Percentiles rank a stretch among this genome's conserved stretches.
phyloP scores from a whole-genome alignment of 163 green algal species.

The Prototheca wickerhamii region DNA sequence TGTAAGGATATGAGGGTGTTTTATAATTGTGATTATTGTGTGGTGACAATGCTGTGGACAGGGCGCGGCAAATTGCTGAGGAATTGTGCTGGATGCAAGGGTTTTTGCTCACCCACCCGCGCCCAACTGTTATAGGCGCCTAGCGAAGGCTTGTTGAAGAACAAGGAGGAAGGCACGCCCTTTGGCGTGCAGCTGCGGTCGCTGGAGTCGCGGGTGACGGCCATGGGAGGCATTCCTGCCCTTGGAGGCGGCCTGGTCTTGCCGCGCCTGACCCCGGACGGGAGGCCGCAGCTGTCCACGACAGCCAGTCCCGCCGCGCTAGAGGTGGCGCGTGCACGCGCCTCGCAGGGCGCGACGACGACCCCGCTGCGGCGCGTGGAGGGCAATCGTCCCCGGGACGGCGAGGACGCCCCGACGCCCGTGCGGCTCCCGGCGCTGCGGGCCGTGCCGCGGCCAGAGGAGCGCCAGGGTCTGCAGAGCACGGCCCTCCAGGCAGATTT shows the following conservation, averaged over 20 bases:
- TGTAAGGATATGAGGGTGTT: neutral
- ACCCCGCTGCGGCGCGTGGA: slow-evolving; percentile 8
- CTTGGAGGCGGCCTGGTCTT: slow-evolving; percentile 17
- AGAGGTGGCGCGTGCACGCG: slow-evolving; percentile 17
- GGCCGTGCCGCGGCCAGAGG: neutral
- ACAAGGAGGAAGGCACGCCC: slow-evolving; percentile 3
- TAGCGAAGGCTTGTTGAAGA: too few relatives aligned
- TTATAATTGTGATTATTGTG: too few relatives aligned
- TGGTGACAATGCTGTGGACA: too few relatives aligned
- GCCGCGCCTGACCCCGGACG: slow-evolving; percentile 11
- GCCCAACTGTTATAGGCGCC: too few relatives aligned
- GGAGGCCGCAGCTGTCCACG: slow-evolving; percentile 2
- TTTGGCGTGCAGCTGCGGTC: slow-evolving; percentile 16
- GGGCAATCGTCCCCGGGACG: neutral
- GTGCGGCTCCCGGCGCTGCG: slow-evolving; percentile 5
- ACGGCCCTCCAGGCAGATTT: slow-evolving; percentile 7
- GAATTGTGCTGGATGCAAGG: too few relatives aligned
- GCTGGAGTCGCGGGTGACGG: slow-evolving; percentile 12
- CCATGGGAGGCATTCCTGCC: slow-evolving; percentile 16
- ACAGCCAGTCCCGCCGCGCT: slow-evolving; percentile 22
- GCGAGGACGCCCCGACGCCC: neutral
- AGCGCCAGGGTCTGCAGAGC: neutral
- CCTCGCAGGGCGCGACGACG: neutral
- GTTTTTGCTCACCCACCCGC: too few relatives aligned
- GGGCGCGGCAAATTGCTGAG: too few relatives aligned